phyloP scores from a whole-genome alignment of 805 yeast genomes.

The Candida silvicultrix region DNA sequence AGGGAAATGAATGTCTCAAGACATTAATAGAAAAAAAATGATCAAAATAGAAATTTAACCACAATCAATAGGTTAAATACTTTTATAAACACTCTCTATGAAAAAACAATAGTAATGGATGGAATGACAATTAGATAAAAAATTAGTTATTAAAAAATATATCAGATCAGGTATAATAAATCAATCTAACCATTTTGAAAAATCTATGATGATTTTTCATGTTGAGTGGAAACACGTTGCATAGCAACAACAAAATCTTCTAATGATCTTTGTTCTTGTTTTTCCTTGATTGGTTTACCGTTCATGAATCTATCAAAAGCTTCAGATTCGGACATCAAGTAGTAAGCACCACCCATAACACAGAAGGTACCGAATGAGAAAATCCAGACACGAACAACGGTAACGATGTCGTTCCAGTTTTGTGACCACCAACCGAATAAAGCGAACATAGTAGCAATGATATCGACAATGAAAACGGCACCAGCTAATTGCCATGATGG shows the following conservation, averaged over 20 bases:
- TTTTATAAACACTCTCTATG: conserved; percentile 1
- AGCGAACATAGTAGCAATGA: conserved; percentile 87
- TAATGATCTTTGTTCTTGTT: conserved; percentile 55
- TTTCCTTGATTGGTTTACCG: conserved; percentile 63
- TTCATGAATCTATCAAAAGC: conserved; percentile 79
- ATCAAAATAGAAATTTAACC: neutral
- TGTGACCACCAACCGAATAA: conserved; percentile 97
- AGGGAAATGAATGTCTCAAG: neutral
- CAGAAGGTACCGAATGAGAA: conserved; percentile 98
- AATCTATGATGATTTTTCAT: conserved; percentile 65
- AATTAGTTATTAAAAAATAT: neutral
- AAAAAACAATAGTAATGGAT: neutral
- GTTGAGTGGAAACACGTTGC: conserved; percentile 88
- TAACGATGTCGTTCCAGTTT: conserved; percentile 94
- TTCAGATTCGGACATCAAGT: conserved; percentile 79
- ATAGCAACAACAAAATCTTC: conserved; percentile 83
- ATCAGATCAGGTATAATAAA: conserved; percentile 1
- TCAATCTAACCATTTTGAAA: neutral
- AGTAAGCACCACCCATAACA: conserved; percentile 94
- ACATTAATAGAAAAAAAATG: neutral
- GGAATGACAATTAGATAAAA: neutral
- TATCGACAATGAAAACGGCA: conserved; percentile 86
- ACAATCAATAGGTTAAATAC: neutral
- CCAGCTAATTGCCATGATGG: conserved; percentile 97
- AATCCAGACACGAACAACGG: conserved; percentile 91